Conservation (phyloP, 768 basidiomycete species). For the Boletus sp. region DNA sequence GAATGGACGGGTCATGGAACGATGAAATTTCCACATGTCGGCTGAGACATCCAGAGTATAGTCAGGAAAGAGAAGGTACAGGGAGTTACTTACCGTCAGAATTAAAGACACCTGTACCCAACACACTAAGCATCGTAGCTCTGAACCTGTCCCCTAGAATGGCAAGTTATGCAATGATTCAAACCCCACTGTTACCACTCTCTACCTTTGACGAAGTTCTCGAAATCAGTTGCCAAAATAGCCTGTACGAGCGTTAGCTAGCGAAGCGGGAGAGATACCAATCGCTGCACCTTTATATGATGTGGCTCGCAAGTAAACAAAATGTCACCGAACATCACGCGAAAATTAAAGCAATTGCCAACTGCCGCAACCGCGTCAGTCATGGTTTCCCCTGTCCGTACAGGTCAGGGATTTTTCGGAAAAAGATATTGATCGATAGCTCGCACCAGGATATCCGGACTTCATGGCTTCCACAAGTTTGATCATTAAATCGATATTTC, state of each 20-base stretch:
- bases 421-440: background rate
- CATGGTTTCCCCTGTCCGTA: constrained; percentile 41
- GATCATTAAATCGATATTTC: constrained; percentile 45
- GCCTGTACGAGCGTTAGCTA: constrained; percentile 16
- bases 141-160: constrained; percentile 35
- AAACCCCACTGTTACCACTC: background rate
- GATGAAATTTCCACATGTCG: constrained; percentile 60
- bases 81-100: constrained; percentile 47
- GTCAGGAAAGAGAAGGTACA: too few relatives aligned
- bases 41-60: constrained; percentile 25
- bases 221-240: constrained; percentile 55
- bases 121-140: constrained; percentile 41
- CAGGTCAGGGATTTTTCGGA: background rate
- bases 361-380: constrained; percentile 29
- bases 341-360: constrained; percentile 46
- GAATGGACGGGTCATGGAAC: constrained; percentile 62
- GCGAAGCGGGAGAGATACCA: background rate
- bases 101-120: constrained; percentile 69
- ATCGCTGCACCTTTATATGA: constrained; percentile 42
- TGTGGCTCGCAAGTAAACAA: constrained; percentile 50
- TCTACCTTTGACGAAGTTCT: constrained; percentile 56
- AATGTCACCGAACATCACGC: constrained; percentile 43
- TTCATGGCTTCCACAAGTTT: constrained; percentile 34
- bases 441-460: constrained; percentile 49
- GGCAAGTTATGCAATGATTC: background rate